Evolutionary conservation across 768 basidiomycete species (phyloP).

Genomic region (Kockovaella imperatae): DNA sequence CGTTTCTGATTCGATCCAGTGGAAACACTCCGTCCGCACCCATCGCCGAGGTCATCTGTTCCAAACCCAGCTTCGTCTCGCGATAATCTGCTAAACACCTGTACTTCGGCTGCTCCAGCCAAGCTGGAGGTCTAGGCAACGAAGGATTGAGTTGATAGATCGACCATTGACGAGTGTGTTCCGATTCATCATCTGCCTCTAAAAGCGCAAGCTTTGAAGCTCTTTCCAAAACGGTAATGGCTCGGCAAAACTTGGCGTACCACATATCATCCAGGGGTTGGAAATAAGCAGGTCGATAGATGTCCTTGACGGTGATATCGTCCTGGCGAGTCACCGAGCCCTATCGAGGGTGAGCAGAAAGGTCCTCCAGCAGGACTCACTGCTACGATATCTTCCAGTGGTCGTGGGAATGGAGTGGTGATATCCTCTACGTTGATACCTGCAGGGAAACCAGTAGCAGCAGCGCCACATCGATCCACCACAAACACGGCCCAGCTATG

Average conservation of each 20-base stretch:
- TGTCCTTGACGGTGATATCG: conserved; percentile 25
- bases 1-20: conserved; percentile 15
- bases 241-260: conserved; percentile 1
- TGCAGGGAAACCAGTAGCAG: conserved; percentile 29
- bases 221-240: conserved; percentile 23
- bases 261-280: conserved; percentile 9
- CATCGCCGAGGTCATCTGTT: conserved; percentile 15
- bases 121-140: conserved; percentile 11
- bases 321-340: conserved; percentile 22
- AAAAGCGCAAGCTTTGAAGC: conserved; percentile 32
- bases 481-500: conserved; percentile 29
- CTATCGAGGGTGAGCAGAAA: conserved; percentile 2
- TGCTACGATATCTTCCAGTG: conserved; percentile 26
- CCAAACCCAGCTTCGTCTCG: conserved; percentile 22
- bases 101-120: conserved; percentile 32
- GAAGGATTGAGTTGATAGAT: conserved; percentile 4
- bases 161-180: conserved; percentile 21
- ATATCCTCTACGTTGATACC: conserved; percentile 29
- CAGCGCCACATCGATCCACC: conserved; percentile 23
- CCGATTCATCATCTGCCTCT: conserved; percentile 23
- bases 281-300: conserved; percentile 13
- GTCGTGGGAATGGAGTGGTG: conserved; percentile 33
- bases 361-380: conserved; percentile 8
- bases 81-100: conserved; percentile 20
- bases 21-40: conserved; percentile 32